Conservation (phyloP, 2,329 filamentous ascomycete genomes). For the Xylariales sp. region DNA sequence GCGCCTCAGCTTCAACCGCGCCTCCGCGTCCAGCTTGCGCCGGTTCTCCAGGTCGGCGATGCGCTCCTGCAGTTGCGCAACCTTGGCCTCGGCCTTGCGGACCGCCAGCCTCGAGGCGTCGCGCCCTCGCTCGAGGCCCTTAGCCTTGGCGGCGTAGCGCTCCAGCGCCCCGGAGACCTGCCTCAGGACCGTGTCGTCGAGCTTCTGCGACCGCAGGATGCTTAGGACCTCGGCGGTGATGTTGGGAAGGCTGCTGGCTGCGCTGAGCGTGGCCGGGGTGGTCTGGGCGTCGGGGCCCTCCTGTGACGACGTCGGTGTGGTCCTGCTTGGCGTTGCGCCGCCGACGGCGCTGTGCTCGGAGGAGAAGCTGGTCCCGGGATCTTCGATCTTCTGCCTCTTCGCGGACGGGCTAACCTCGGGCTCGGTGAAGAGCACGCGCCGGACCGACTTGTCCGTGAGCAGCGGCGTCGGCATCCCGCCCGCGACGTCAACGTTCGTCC, state of each 20-base stretch:
- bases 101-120: conserved; percentile 61
- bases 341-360: conserved; percentile 11
- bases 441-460: conserved; percentile 18
- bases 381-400: conserved; percentile 14
- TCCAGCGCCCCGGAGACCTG: conserved; percentile 42
- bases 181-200: conserved; percentile 31
- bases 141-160: conserved; percentile 51
- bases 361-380: not conserved
- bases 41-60: conserved; percentile 35
- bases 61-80: conserved; percentile 30
- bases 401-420: conserved; percentile 6
- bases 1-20: conserved; percentile 32
- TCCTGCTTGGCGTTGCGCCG: conserved; percentile 11
- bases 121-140: conserved; percentile 59
- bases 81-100: conserved; percentile 54
- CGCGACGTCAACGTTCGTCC: conserved; percentile 3
- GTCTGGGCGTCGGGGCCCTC: not conserved
- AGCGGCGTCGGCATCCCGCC: conserved; percentile 21
- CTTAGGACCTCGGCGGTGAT: conserved; percentile 44
- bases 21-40: conserved; percentile 23
- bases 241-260: conserved; percentile 16
- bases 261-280: conserved; percentile 12
- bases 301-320: conserved; percentile 10
- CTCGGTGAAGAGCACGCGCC: conserved; percentile 20
- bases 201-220: conserved; percentile 38